A percentile compares a stretch with the other conserved stretches of the same genome.
phyloP scores from a whole-genome alignment of 1,284 basidiomycete species.

The Tilletia indica region DNA sequence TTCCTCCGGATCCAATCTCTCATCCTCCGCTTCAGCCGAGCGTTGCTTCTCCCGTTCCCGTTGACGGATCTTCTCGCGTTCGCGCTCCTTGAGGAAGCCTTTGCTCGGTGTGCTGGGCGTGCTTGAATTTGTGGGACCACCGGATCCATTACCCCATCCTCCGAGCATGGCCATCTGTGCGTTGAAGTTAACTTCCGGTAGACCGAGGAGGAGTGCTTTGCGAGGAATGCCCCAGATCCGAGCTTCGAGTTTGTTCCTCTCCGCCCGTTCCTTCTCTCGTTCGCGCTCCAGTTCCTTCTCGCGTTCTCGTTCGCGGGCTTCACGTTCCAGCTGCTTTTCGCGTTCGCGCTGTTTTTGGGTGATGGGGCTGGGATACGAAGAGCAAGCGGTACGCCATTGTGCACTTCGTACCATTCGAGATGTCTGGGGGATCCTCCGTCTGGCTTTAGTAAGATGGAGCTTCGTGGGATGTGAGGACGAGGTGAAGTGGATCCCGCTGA shows the following conservation, averaged over 20 bases:
- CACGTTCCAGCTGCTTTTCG: slow-evolving; percentile 21
- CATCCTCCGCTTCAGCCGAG: slow-evolving; percentile 22
- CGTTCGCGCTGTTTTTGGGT: slow-evolving; percentile 35
- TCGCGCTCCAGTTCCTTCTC: slow-evolving; percentile 25
- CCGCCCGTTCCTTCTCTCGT: slow-evolving; percentile 29
- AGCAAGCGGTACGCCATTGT: slow-evolving; percentile 28
- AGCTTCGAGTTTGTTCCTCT: slow-evolving; percentile 33
- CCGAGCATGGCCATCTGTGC: slow-evolving; percentile 48
- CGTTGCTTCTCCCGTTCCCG: slow-evolving; percentile 19
- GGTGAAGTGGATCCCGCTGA: neutral
- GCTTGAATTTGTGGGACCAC: slow-evolving; percentile 28
- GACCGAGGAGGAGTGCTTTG: slow-evolving; percentile 45
- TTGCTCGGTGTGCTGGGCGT: slow-evolving; percentile 22
- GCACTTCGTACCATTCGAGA: slow-evolving; percentile 16
- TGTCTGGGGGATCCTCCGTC: slow-evolving; percentile 1
- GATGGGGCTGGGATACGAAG: slow-evolving; percentile 37
- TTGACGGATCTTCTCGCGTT: slow-evolving; percentile 20
- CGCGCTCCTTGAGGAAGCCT: slow-evolving; percentile 18
- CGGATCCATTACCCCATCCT: slow-evolving; percentile 47
- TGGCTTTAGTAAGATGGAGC: slow-evolving; percentile 10
- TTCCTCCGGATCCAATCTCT: slow-evolving; percentile 50
- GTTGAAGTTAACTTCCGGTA: slow-evolving; percentile 48
- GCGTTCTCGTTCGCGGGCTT: slow-evolving; percentile 28
- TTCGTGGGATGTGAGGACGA: neutral
- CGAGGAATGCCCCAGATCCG: slow-evolving; percentile 51